Conservation (phyloP, 2,329 filamentous ascomycete genomes). For the Fonsecaea nubica region DNA sequence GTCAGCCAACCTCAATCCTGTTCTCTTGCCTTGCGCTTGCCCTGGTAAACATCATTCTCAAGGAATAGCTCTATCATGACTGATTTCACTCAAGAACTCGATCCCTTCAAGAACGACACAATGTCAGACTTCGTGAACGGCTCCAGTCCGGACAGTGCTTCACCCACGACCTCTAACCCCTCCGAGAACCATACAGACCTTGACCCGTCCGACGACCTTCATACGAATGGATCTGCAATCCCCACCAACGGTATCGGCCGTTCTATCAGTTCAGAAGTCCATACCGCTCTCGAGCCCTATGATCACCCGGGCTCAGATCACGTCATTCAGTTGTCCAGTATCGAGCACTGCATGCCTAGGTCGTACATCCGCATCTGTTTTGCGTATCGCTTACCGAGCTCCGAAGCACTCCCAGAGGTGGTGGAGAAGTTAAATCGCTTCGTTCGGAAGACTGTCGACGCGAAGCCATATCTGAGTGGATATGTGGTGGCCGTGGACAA, state of each 20-base stretch:
- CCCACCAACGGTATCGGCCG: not conserved
- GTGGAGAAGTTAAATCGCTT: constrained; percentile 33
- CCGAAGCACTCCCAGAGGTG: constrained; percentile 14
- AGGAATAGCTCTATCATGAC: constrained; percentile 18
- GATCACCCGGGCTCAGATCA: constrained; percentile 26
- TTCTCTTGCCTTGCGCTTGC: constrained; percentile 1
- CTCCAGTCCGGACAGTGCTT: constrained; percentile 16
- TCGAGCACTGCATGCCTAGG: constrained; percentile 41
- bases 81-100: constrained; percentile 27
- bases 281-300: constrained; percentile 10
- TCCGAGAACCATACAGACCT: constrained; percentile 4
- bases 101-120: constrained; percentile 4
- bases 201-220: constrained; percentile 7
- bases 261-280: constrained; percentile 2
- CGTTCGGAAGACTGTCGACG: constrained; percentile 34
- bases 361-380: constrained; percentile 41
- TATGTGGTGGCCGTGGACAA: constrained; percentile 35
- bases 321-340: constrained; percentile 37
- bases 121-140: constrained; percentile 26
- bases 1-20: constrained; percentile 17
- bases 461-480: constrained; percentile 40
- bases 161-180: not conserved
- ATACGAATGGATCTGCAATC: constrained; percentile 3
- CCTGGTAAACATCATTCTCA: constrained; percentile 29
- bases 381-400: constrained; percentile 33